Base-by-base conservation (phyloP, 2,329 filamentous ascomycete genomes). In the Cryphonectria radicalis region DNA sequence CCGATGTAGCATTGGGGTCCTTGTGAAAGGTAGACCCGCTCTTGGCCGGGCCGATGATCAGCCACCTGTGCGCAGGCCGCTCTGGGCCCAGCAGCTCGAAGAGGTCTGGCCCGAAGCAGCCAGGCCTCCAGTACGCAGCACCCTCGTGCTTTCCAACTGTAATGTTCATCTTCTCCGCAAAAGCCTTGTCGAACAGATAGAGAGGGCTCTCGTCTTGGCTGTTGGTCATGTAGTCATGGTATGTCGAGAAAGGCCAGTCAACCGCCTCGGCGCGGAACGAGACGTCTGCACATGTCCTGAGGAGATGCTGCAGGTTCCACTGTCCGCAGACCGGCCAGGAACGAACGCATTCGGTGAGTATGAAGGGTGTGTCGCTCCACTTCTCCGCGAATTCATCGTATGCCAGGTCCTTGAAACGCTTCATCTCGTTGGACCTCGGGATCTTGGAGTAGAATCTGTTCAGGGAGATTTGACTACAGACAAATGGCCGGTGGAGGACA, bases 11-110 rank as follows among this genome's bases (percentile, higher is more conserved):
- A 75, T 91, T 92, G 32, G 90, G 89, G 73, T 92, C 90, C 79
- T 98, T 98, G 84, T 98, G 95, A 79, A 98, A 98, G 5, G 95
- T 98, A 75, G 93, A 97, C 42, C 95, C 95, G 77, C 93, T 97
- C 71, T 94, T 87, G 74, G 91, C 89, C 0, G 95, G 94, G 0
- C 95, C 95, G 74, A 98, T 87, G 77, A 98, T 97, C 73, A 98
- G 86, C 96, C 95, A 98, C 72, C 94, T 90, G 77, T 94, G 91
- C 73, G 97, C 94, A 2, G 95, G 95, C 68, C 95, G 88, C 78
- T 97, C 89, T 19, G 87, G 79, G 13, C 91, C 93, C 0, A 98
- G 85, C 10, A 96, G 88, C 63, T 90, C 89, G 77, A 98, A 98
- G 25, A 97, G 84, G 78, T 98, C 95, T 66, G 92, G 88, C 0